Conservation (phyloP, 306 rosid species). For the Quercus rubra region DNA sequence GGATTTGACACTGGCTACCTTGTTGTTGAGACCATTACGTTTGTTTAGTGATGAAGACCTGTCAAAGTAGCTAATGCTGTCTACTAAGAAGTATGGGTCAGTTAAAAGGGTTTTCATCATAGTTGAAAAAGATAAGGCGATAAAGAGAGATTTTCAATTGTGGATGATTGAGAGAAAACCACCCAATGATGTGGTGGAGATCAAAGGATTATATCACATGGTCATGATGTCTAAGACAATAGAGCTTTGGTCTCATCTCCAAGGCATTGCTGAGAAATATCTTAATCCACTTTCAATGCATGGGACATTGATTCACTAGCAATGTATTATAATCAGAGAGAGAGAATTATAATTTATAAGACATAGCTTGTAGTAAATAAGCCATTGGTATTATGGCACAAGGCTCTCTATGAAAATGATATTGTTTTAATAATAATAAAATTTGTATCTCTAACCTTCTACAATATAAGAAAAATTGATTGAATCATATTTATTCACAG, state of each 20-base stretch:
- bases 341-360: too few relatives aligned
- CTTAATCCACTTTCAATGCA: neutral
- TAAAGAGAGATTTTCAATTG: neutral
- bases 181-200: conserved; percentile 26
- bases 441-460: too few relatives aligned
- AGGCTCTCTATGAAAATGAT: too few relatives aligned
- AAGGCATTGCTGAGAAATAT: conserved; percentile 7
- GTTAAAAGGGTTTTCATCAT: conserved; percentile 32
- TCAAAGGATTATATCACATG: conserved; percentile 40
- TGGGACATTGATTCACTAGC: too few relatives aligned
- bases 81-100: conserved; percentile 25
- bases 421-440: too few relatives aligned
- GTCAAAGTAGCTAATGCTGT: conserved; percentile 14
- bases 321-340: too few relatives aligned
- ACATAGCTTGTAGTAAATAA: too few relatives aligned
- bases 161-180: conserved; percentile 36
- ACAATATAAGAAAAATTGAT: too few relatives aligned
- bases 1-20: conserved; percentile 25
- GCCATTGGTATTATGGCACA: too few relatives aligned
- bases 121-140: conserved; percentile 13
- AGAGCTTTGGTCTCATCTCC: conserved; percentile 21
- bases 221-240: conserved; percentile 41
- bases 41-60: conserved; percentile 21
- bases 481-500: too few relatives aligned
- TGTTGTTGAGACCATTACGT: conserved; percentile 35